Conservation (phyloP, 495 filamentous ascomycete genomes). For the Schizothecium vesticola region DNA sequence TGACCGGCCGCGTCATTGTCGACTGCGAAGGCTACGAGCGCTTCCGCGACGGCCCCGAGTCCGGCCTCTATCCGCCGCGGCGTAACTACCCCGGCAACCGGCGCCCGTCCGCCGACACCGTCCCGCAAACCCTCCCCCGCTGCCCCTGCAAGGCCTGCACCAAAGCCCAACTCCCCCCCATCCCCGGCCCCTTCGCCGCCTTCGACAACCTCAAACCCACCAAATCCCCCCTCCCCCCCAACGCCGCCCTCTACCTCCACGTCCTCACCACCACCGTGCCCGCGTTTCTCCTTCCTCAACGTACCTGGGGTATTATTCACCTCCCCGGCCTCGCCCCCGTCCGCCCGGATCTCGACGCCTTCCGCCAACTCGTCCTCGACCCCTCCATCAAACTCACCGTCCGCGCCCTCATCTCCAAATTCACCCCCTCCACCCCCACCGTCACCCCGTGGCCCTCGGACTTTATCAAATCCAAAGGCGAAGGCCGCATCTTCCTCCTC, state of each 20-base stretch:
- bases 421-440: constrained; percentile 31
- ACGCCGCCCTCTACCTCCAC: constrained; percentile 28
- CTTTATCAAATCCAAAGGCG: constrained; percentile 43
- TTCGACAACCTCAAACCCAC: constrained; percentile 35
- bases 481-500: constrained; percentile 48
- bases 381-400: constrained; percentile 37
- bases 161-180: constrained; percentile 1
- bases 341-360: constrained; percentile 26
- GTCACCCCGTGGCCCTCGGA: constrained; percentile 35
- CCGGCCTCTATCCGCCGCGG: neutral
- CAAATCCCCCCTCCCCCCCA: constrained; percentile 21
- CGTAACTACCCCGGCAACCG: constrained; percentile 11
- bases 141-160: constrained; percentile 30
- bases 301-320: constrained; percentile 30
- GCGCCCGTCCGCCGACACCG: constrained; percentile 17
- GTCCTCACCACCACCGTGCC: constrained; percentile 30
- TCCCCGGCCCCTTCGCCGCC: constrained; percentile 22
- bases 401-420: constrained; percentile 36
- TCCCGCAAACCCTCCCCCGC: constrained; percentile 28
- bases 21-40: constrained; percentile 32
- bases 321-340: constrained; percentile 18
- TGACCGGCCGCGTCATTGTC: constrained; percentile 35
- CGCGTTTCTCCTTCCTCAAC: constrained; percentile 35
- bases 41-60: constrained; percentile 7
- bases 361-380: constrained; percentile 38